phyloP scores from a whole-genome alignment of 768 basidiomycete genomes.

The Cytidiella melzeri region DNA sequence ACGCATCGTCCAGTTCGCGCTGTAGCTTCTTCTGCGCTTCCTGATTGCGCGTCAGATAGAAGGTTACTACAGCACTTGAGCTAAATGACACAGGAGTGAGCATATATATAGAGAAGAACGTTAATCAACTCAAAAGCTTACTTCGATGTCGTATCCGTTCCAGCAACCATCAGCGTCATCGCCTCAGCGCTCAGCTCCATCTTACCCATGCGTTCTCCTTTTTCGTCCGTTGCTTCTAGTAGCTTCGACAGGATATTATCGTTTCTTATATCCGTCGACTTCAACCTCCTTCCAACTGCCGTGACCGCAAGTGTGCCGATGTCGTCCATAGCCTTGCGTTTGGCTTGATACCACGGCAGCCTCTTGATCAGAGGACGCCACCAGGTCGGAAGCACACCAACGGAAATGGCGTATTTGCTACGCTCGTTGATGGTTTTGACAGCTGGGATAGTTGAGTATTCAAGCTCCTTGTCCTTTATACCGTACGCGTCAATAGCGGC shows the following conservation, averaged over 20 bases:
- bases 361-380: conserved; percentile 1
- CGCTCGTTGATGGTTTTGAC: conserved; percentile 4
- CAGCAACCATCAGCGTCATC: conserved; percentile 9
- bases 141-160: conserved; percentile 14
- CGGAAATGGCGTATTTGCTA: not conserved
- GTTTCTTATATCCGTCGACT: not conserved
- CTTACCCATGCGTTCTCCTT: conserved; percentile 1
- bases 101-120: not conserved
- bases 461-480: conserved; percentile 16
- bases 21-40: conserved; percentile 7
- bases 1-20: conserved; percentile 5
- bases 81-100: not conserved
- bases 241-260: conserved; percentile 6
- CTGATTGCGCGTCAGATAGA: conserved; percentile 6
- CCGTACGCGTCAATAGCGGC: conserved; percentile 53
- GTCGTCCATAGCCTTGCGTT: not conserved
- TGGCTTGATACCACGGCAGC: not conserved
- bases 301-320: conserved; percentile 5
- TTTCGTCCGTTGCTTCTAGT: conserved; percentile 8
- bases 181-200: conserved; percentile 13
- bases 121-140: not conserved
- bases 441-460: not conserved
- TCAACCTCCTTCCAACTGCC: conserved; percentile 10
- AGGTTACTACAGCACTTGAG: conserved; percentile 4
- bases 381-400: conserved; percentile 4